These are phyloP conservation scores for Populus euphratica DNA, from an alignment of 345 rosid species.

Conservation along the genomic window DNA sequence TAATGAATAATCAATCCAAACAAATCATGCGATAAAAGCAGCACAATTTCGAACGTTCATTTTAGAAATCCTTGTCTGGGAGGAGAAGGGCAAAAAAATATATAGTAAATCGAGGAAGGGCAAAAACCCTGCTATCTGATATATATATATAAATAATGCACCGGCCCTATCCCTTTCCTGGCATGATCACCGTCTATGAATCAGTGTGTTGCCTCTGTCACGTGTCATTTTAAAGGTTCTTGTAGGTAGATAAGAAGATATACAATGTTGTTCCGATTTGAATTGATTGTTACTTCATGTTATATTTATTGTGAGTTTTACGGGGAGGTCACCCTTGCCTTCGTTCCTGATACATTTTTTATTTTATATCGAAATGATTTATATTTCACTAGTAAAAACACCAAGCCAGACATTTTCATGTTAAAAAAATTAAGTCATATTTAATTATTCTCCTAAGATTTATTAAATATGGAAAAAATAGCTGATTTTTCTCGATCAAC, in stretches of 20 bases:
- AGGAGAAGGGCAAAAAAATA: too few relatives aligned
- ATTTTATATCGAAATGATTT: not conserved
- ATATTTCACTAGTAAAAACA: not conserved
- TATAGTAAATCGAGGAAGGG: too few relatives aligned
- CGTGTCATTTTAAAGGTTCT: too few relatives aligned
- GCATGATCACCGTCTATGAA: not conserved
- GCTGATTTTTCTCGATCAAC: too few relatives aligned
- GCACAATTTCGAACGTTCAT: not conserved
- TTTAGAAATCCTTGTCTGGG: not conserved
- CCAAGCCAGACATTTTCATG: not conserved
- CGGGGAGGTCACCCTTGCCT: not conserved
- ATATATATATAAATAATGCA: not conserved
- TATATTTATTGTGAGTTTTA: not conserved
- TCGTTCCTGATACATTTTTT: not conserved
- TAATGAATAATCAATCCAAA: not conserved
- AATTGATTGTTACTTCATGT: not conserved
- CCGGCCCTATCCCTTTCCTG: not conserved
- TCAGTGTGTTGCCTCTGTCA: not conserved
- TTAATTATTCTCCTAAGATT: not conserved
- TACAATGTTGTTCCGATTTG: not conserved
- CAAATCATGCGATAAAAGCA: not conserved
- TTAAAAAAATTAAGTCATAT: not conserved
- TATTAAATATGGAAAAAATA: too few relatives aligned
- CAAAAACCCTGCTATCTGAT: not conserved
- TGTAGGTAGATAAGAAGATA: not conserved